These are phyloP conservation scores for Saturnispora dispora DNA, from an alignment of 805 yeast species.

Conservation along the genomic window DNA sequence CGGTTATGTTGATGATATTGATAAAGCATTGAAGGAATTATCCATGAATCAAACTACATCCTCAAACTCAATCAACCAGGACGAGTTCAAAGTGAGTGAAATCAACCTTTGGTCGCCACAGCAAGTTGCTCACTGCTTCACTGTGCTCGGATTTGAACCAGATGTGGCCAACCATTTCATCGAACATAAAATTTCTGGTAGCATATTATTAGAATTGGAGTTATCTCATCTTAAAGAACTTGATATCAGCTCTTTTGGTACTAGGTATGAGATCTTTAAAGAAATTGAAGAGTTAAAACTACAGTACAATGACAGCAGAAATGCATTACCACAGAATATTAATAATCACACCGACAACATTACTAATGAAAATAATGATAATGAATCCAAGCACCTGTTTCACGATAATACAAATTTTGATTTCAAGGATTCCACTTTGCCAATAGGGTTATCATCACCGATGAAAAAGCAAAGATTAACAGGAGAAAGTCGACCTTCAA, in stretches of 20 bases:
- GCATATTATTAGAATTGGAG: constrained; percentile 77
- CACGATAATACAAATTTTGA: neutral
- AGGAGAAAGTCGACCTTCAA: neutral
- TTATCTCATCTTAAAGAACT: constrained; percentile 80
- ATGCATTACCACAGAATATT: neutral
- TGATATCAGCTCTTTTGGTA: constrained; percentile 88
- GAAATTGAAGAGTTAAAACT: constrained; percentile 66
- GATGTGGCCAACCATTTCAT: constrained; percentile 72
- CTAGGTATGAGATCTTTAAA: constrained; percentile 84
- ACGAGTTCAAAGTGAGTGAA: constrained; percentile 34
- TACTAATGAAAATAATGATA: neutral
- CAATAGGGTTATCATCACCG: neutral
- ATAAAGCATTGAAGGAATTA: constrained; percentile 60
- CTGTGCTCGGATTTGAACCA: constrained; percentile 61
- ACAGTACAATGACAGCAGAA: constrained; percentile 13
- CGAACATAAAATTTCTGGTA: constrained; percentile 83
- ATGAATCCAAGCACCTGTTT: neutral
- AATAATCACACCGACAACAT: neutral
- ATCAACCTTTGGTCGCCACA: constrained; percentile 72
- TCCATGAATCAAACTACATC: constrained; percentile 19
- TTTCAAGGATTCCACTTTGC: neutral
- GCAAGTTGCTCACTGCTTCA: constrained; percentile 75
- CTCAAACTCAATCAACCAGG: neutral
- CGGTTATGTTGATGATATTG: constrained; percentile 60
- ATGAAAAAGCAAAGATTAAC: neutral